Evolutionary conservation across 78 protist genomes (phyloP).

Genomic region (Dictyostelium firmibasis): DNA sequence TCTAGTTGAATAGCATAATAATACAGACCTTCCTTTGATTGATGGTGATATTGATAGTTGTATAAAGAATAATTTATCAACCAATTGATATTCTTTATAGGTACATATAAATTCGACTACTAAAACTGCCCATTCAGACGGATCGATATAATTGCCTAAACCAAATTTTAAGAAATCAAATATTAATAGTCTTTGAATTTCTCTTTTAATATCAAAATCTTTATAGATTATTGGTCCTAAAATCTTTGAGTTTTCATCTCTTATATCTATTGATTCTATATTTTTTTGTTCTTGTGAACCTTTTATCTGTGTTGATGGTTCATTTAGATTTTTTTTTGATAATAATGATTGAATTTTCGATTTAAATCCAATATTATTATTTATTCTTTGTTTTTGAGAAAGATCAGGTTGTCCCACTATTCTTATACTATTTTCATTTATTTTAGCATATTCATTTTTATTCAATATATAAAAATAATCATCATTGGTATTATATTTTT

Average conservation of each 20-base stretch:
- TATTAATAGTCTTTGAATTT: not conserved
- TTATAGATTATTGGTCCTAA: not conserved
- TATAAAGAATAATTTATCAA: not conserved
- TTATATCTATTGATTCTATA: not conserved
- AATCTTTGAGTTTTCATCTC: not conserved
- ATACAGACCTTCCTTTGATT: not conserved
- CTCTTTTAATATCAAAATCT: not conserved
- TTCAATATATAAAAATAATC: not conserved
- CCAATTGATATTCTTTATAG: not conserved
- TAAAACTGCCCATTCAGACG: not conserved
- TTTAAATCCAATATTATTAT: not conserved
- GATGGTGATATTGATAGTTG: not conserved
- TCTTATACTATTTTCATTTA: not conserved
- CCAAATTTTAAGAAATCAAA: not conserved
- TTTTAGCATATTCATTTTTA: not conserved
- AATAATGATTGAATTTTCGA: not conserved
- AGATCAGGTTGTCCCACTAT: not conserved
- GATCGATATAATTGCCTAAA: not conserved
- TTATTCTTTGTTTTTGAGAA: not conserved
- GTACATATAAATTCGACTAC: not conserved
- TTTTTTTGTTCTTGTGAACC: not conserved
- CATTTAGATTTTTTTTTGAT: not conserved
- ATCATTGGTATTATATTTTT: not conserved
- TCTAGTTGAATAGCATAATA: not conserved
- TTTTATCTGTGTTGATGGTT: not conserved